Percentiles rank a stretch among this genome's conserved stretches.
These are phyloP conservation scores for Marchantia polymorpha DNA, from an alignment of 225 moss, liverwort and hornwort genomes.

Conservation along the genomic window DNA sequence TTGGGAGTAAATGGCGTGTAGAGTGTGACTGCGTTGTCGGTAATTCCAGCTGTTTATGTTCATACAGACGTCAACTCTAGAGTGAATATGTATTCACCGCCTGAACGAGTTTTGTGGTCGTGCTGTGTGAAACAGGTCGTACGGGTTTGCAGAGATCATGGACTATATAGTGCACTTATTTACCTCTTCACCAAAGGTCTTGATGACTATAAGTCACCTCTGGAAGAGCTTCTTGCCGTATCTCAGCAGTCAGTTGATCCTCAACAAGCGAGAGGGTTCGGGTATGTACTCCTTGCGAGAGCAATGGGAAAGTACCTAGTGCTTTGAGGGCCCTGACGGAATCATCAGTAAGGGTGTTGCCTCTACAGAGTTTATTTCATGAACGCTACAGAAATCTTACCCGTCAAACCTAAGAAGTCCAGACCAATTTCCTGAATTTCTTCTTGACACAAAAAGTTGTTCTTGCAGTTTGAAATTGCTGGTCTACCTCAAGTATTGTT, in stretches of 20 bases:
- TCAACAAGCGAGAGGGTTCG: conserved; percentile 62
- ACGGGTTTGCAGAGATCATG: conserved; percentile 92
- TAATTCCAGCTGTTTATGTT: background rate
- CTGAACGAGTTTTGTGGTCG: background rate
- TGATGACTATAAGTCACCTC: conserved; percentile 88
- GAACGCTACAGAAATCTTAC: too few relatives aligned
- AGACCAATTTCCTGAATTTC: too few relatives aligned
- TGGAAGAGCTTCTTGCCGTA: conserved; percentile 93
- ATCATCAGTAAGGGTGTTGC: conserved; percentile 13
- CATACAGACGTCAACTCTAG: background rate
- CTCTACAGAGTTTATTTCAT: too few relatives aligned
- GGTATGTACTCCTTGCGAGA: conserved; percentile 49
- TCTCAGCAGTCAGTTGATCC: conserved; percentile 64
- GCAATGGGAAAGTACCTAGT: background rate
- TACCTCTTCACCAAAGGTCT: conserved; percentile 96
- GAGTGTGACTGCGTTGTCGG: background rate
- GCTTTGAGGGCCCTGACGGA: conserved; percentile 1
- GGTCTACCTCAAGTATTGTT: conserved; percentile 94
- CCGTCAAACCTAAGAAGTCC: too few relatives aligned
- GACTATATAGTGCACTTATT: conserved; percentile 93
- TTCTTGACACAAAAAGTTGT: background rate
- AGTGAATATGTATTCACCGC: background rate
- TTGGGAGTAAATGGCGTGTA: background rate
- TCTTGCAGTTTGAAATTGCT: conserved; percentile 84
- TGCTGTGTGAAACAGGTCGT: conserved; percentile 60